Base-by-base conservation (phyloP, 257 asterid species). In the Verbascum thapsus region DNA sequence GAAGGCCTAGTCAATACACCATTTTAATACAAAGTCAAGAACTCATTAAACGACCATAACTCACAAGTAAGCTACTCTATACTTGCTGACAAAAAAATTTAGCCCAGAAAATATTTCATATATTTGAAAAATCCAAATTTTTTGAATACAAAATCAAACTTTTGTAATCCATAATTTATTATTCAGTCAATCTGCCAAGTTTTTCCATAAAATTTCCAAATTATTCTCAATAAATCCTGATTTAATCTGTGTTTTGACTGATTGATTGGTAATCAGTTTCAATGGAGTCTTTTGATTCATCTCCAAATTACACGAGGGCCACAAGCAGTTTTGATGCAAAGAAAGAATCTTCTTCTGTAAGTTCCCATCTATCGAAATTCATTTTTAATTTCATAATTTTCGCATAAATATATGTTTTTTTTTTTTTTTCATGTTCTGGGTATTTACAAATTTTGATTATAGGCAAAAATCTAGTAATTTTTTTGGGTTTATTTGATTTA, bases 251-350 rank as follows among this genome's bases (percentile, higher is more conserved):
- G 75, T 4, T 19, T 68, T 74, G 73, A 64, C 64, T 19, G 41
- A 1, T 17, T 71, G 3, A 58, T 38, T 43, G 61, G 48, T 41
- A 19, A 59, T 58, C 66, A 54, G 47, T 58, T 45, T 11, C 32
- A 65, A 76, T 78, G 76, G 78, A 78, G 69, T 81, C 81, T 58
- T 59, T 73, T 49, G 85, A 79, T 80, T 78, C 87, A 63, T 73
- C 87, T 1, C 90, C 86, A 55, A 72, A 81, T 81, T 74, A 61
- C n/a, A 61, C 47, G 74, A 77, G 59, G 70, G 58, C 77, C 20
- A 72, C 81, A 6, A 61, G 40, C 70, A 74, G 80, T 61, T 79
- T 62, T 53, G 70, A 68, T 68, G 74, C 80, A 41, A 83, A 74
- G 68, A 78, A 71, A 64, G 91, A 76, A 66, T 69, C 23, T 53